Conservation (phyloP, 441 rosid genomes). For the Corymbia citriodora region DNA sequence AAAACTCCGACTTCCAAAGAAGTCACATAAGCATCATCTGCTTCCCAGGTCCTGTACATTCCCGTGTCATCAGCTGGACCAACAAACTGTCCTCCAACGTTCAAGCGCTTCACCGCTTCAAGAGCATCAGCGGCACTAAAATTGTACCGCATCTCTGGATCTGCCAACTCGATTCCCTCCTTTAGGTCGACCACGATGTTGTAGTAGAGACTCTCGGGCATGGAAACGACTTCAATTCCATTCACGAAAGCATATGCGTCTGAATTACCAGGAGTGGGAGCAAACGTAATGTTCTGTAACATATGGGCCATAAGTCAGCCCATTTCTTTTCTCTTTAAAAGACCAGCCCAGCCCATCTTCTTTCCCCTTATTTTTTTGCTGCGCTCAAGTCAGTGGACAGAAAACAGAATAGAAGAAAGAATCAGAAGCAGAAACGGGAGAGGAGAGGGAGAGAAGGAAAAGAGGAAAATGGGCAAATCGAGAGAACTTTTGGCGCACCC, state of each 20-base stretch:
- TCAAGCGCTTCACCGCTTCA: neutral
- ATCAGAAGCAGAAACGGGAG: too few relatives aligned
- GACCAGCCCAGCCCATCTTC: too few relatives aligned
- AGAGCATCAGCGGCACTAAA: accelerated
- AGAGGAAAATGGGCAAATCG: too few relatives aligned
- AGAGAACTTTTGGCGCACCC: too few relatives aligned
- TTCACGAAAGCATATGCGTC: neutral
- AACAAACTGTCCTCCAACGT: accelerated
- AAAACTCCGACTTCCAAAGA: accelerated
- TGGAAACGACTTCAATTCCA: neutral
- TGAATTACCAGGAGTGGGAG: accelerated
- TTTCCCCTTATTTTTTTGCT: too few relatives aligned
- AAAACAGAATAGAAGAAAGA: too few relatives aligned
- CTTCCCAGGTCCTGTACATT: neutral
- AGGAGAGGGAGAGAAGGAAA: too few relatives aligned
- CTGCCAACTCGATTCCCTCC: neutral
- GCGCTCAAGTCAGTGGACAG: too few relatives aligned
- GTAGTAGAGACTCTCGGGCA: neutral
- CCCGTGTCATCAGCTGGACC: accelerated
- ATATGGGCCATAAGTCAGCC: too few relatives aligned
- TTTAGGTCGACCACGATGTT: accelerated
- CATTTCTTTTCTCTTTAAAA: too few relatives aligned
- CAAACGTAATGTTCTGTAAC: neutral
- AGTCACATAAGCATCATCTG: neutral
- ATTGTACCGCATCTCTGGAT: accelerated